A percentile compares a stretch with the other conserved stretches of the same genome.
These are phyloP conservation scores for Aphanomyces cochlioides DNA, from an alignment of 352 stramenopile species.

Conservation along the genomic window DNA sequence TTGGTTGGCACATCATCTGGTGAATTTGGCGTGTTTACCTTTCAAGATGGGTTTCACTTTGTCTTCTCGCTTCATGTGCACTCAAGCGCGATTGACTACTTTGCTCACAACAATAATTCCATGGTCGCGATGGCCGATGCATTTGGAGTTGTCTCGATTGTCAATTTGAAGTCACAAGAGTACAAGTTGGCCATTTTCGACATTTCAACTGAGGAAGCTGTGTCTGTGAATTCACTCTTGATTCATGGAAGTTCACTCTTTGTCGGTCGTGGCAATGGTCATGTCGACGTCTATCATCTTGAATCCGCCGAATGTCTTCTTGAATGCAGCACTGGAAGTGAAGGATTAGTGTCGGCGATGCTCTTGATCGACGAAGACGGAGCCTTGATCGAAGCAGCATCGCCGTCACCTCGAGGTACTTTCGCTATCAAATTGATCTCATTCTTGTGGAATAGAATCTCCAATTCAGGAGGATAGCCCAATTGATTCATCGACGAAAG, in stretches of 20 bases:
- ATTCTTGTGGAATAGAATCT: background rate
- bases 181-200: constrained; percentile 62
- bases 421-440: background rate
- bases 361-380: constrained; percentile 24
- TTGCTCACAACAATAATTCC: constrained; percentile 49
- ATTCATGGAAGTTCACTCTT: constrained; percentile 52
- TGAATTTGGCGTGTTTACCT: constrained; percentile 55
- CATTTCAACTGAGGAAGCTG: constrained; percentile 41
- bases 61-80: constrained; percentile 59
- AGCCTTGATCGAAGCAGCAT: background rate
- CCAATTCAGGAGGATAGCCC: background rate
- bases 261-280: constrained; percentile 59
- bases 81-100: constrained; percentile 48
- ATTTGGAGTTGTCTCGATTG: constrained; percentile 54
- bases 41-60: constrained; percentile 39
- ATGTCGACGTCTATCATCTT: constrained; percentile 72
- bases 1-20: constrained; percentile 51
- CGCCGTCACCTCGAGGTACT: background rate
- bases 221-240: constrained; percentile 56
- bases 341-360: background rate
- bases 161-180: constrained; percentile 47
- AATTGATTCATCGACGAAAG: background rate
- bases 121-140: constrained; percentile 55
- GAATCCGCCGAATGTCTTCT: constrained; percentile 37
- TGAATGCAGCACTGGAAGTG: background rate